Base-by-base conservation (phyloP, 202 grass and related monocot species). In the Panicum hallii region DNA sequence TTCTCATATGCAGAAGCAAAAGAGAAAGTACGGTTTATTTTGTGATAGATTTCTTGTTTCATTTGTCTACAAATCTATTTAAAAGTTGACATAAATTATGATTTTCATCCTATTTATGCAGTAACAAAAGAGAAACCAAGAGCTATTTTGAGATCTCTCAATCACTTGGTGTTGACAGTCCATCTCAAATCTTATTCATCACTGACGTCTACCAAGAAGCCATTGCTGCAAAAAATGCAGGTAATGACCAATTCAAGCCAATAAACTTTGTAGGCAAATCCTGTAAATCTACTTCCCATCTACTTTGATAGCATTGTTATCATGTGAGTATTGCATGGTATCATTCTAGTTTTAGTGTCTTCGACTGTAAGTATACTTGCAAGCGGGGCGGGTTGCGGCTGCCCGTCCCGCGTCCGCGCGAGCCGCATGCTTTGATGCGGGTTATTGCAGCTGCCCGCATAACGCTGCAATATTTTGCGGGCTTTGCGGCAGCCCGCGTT, bases 141-240 rank as follows among this genome's bases (percentile, higher is more conserved):
- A 97, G 95, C 88, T 97, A 97, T 22, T 89, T 82, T 53, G 95
- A 97, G 78, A 94, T 97, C 60, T 90, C 88, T 34, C 79, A 90
- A 23, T 94, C 92, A 67, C 81, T 97, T 30, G 95, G 95, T 38
- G 95, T 97, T 23, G 92, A 97, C 74, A 86, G 69, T 76, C 89
- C 90, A 48, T 94, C 88, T 74, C 79, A 97, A 87, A 89, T 94
- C 50, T 76, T 97, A 70, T 97, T 97, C 76, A 68, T 94, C 55
- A 97, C 95, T 4, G 95, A 97, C 84, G 84, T 97, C 67, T 93
- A 91, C 68, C 84, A 91, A 85, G 95, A 97, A 88, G 95, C 95
- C 3, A 61, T 93, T 58, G 92, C 95, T 79, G 95, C 95, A 63
- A 94, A 93, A 66, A 71, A 80, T 61, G 90, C 95, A 88, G 95